Base-by-base conservation (phyloP, 306 rosid genomes). In the Cicer judaicum region DNA sequence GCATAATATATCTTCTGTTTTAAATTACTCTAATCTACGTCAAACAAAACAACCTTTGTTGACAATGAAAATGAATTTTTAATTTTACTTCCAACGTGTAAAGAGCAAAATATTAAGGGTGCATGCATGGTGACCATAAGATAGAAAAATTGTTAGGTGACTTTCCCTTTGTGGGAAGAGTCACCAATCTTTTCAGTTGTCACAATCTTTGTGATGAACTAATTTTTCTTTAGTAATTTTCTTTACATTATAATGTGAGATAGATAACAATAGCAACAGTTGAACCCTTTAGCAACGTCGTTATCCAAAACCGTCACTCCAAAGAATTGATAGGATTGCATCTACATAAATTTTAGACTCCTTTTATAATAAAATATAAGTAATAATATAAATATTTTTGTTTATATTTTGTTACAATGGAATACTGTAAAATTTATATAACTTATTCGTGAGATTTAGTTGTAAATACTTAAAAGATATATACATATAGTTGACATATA, bases 141-240 rank as follows among this genome's bases (percentile, higher is more conserved):
- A 49, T 57, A 41, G 40, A 5, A 61, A 63, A 79, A 11, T 73
- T 14, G 70, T 57, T 12, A 63, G 65, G 46, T 42, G 7, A 67
- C 18, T 55, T 65, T 60, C 57, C 59, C 41, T n/a, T 1, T 36
- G 48, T 21, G 57, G 72, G 21, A 70, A 70, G 64, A 79, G 70
- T 79, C 75, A 57, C 55, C 75, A 21, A 6, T 57, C 52, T 79
- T 59, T 39, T 68, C 62, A 68, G 11, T 59, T 3, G 62, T 48
- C 81, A 56, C 68, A 13, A 57, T 68, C 72, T 78, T 29, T 46
- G 12, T 60, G 41, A 52, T 38, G 40, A 36, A 38, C 2, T 11
- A 11, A 43, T 6, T n/a, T 41, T 24, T 42, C 21, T 38, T 19
- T 24, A 15, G 24, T 21, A 1, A 21, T 21, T 21, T 21, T 1